Percentiles rank a stretch among this genome's conserved stretches.
These are phyloP conservation scores for Diaporthe vaccinii DNA, from an alignment of 2,329 filamentous ascomycete species.

Conservation along the genomic window DNA sequence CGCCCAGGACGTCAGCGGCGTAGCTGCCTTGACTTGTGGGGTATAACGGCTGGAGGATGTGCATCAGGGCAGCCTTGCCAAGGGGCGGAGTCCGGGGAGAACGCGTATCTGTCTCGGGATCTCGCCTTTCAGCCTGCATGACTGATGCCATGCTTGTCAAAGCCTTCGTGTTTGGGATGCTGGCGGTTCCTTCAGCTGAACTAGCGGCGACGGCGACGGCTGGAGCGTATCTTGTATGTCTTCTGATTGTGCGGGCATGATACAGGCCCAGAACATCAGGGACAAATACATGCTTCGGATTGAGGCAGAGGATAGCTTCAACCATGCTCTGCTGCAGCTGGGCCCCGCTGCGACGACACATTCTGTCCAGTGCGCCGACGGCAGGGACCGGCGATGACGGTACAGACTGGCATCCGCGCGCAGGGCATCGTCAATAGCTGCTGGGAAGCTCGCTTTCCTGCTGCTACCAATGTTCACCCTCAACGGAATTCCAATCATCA, in stretches of 20 bases:
- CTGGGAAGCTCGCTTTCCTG: not conserved
- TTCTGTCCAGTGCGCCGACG: not conserved
- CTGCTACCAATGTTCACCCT: too few species aligned
- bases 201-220: not conserved
- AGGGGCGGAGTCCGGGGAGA: not conserved
- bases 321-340: not conserved
- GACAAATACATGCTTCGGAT: not conserved
- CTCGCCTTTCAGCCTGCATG: not conserved
- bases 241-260: not conserved
- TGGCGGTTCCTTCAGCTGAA: not conserved
- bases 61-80: not conserved
- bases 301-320: not conserved
- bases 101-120: conserved; percentile 14
- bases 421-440: not conserved
- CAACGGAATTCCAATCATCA: not conserved
- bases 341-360: not conserved
- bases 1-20: not conserved
- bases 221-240: not conserved
- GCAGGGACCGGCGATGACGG: not conserved
- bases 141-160: not conserved
- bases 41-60: not conserved
- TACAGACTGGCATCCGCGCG: not conserved
- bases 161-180: not conserved
- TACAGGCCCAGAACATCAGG: not conserved
- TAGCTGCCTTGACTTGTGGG: not conserved